Base-by-base conservation (phyloP, 1,284 basidiomycete species). In the Ceratobasidium sp. region DNA sequence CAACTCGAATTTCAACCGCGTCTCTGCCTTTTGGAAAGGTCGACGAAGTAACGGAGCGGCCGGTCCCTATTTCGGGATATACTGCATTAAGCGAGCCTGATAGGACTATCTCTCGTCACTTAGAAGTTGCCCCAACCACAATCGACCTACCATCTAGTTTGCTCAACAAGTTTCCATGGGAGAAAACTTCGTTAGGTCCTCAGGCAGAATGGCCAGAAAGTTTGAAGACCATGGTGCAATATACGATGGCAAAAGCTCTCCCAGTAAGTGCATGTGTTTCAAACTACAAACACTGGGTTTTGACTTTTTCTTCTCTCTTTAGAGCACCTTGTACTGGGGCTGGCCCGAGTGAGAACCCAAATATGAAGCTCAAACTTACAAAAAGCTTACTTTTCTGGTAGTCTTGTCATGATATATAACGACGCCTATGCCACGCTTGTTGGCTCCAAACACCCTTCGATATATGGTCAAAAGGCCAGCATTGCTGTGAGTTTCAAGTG, bases 391-490 rank as follows among this genome's bases (percentile, higher is more conserved):
- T 46, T 2, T 26, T 44, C 66, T 9, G n/a, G n/a, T 23, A 75
- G 73, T 15, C 65, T 67, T 3, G 59, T 77, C 5, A 54, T 78
- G n/a, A 50, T 80, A 13, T 80, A 80, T 57, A 80, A 80, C 42
- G 79, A 78, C 56, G 78, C 79, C 4, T 80, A 80, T 44, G 79
- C 78, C 15, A 54, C 23, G 28, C 61, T 80, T 52, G 65, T 77
- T n/a, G 74, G 79, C 20, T 23, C n/a, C 0, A 80, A 80, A 50
- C 79, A 80, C 23, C 79, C 79, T 9, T 50, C 15, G 10, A 20
- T 69, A 6, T 80, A 77, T 61, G 79, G 75, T 20, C 59, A 79
- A 64, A 46, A 56, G 13, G 79, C 48, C 2, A 23, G 54, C 26
- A 23, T 77, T 17, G 77, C 44, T 44, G 61, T 65, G 28, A 42